Evolutionary conservation across 306 rosid genomes (phyloP), one percentile per base, ranked within the genome.

Genomic region (Acacia crassicarpa): DNA sequence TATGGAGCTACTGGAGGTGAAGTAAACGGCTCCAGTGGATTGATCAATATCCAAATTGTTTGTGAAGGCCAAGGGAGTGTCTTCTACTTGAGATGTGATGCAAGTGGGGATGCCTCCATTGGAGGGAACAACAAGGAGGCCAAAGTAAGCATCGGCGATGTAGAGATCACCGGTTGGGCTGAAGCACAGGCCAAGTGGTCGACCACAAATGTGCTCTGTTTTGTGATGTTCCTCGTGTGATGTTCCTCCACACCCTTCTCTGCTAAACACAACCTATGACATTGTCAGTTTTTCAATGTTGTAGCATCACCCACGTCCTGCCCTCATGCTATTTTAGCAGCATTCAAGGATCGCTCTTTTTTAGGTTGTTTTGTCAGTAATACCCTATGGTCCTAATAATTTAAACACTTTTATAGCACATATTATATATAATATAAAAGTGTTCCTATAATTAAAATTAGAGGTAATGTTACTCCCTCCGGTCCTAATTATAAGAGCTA

Each of bases 121-220:
- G 51, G 88, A 78, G 32, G 89, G 95, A 32, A 94, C 92, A 13
- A 83, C 51, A 20, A 89, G 83, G 27, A 94, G 78, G 43, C 98
- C 98, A 82, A 82, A 83, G 67, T 92, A 94, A n/a, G 98, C 92
- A 63, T 94, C 98, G 1, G 95, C 95, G 56, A 94, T 78, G 69
- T 90, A 94, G 32, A 94, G 89, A 25, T 88, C 84, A 40, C 90
- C 91, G 0, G 72, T 73, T 6, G 10, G 32, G 80, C 79, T 67
- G 84, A 92, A 94, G 74, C 85, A 61, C 58, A 92, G 23, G 1
- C 98, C 98, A 6, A 94, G 90, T 67, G 98, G 94, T 10, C 98
- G 89, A 70, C 98, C 98, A 58, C 98, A 92, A 0, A 79, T 67
- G 83, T 90, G 92, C 81, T 94, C 98, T 40, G 73, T 83, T 51